Evolutionary conservation across 225 moss, liverwort and hornwort species (phyloP), one percentile per base, ranked within the genome.

Genomic region (Pseudoscleropodium purum): DNA sequence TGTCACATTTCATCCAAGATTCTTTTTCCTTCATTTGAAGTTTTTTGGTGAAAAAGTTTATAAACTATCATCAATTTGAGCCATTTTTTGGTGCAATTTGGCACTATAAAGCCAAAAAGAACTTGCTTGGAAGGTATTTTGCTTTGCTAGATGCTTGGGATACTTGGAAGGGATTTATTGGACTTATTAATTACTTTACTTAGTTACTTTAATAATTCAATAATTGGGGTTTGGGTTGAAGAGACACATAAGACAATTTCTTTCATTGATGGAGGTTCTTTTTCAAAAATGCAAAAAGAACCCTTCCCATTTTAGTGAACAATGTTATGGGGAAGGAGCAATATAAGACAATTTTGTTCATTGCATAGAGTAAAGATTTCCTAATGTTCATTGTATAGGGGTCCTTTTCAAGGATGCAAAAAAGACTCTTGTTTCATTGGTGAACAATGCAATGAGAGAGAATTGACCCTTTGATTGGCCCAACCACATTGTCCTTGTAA

Each of bases 401-500:
- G 17, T 54, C 54, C 5, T 72, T 73, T 26, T 26, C 17, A 36
- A 43, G 3, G 26, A 73, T 73, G 43, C 5, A 5, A 27, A 73
- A 43, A 0, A 18, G 41, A 15, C 26, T 26, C 13, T 11, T 68
- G n/a, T 10, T 3, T 16, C 10, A 43, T 27, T 10, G 0, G 5
- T 41, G 8, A 72, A 72, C 27, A 73, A 16, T 9, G 13, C 24
- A 24, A 41, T 41, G 3, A 15, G 2, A 23, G 34, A 77, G 76
- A 77, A 77, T 1, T 33, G 0, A 51, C 2, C 51, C 7, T 77
- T 13, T 8, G 5, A 52, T 52, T 34, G 51, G 13, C 5, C 1
- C 0, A 0, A 0, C 9, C 2, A 77, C 0, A 1, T 52, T 52
- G 0, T 52, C 34, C 1, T 77, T 54, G 36, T 14, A 9, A 77